Conservation (phyloP, 2,329 filamentous ascomycete genomes). For the Sarocladiaceae sp. region DNA sequence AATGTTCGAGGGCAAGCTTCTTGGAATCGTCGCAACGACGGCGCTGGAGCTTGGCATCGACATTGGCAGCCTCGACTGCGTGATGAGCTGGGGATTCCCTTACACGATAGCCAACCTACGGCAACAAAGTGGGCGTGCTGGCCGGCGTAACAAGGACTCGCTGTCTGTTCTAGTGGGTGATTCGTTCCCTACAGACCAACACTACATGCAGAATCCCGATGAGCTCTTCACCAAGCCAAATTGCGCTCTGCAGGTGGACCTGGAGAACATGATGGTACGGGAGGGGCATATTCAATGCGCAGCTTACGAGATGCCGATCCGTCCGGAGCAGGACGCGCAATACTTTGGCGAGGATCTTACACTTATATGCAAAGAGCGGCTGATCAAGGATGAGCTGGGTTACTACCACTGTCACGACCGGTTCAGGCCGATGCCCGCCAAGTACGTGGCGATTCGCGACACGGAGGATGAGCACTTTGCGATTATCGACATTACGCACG, state of each 20-base stretch:
- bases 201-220: constrained; percentile 94
- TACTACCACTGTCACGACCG: constrained; percentile 88
- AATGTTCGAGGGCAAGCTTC: constrained; percentile 92
- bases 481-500: constrained; percentile 80
- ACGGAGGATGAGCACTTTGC: constrained; percentile 88
- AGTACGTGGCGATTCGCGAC: constrained; percentile 80
- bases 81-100: constrained; percentile 89
- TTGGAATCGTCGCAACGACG: constrained; percentile 90
- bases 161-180: constrained; percentile 86
- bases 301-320: constrained; percentile 88
- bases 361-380: constrained; percentile 65
- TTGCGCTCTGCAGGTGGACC: constrained; percentile 79
- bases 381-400: constrained; percentile 67
- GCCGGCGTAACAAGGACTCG: constrained; percentile 87
- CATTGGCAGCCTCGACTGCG: constrained; percentile 88
- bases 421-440: constrained; percentile 79
- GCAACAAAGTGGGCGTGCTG: constrained; percentile 90
- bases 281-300: constrained; percentile 96
- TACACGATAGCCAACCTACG: constrained; percentile 92
- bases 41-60: constrained; percentile 92
- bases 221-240: constrained; percentile 92
- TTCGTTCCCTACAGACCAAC: constrained; percentile 83
- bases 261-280: constrained; percentile 84
- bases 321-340: constrained; percentile 62
- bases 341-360: constrained; percentile 76